Evolutionary conservation across 495 filamentous ascomycete species (phyloP).

Genomic region (Hypoxylon subgilvum): DNA sequence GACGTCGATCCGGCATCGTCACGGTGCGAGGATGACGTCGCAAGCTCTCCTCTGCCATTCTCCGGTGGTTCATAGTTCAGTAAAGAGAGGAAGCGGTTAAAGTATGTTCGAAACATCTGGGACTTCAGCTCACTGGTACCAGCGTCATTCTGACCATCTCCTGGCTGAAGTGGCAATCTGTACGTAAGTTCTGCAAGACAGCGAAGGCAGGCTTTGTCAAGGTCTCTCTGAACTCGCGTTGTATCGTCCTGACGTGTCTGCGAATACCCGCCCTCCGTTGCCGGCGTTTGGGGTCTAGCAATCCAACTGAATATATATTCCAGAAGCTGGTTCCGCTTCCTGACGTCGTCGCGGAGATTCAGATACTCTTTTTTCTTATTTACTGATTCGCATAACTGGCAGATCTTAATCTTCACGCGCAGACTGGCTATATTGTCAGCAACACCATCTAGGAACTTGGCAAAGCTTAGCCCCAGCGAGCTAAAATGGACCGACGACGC

Average conservation of each 20-base stretch:
- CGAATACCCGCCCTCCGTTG: slow-evolving; percentile 29
- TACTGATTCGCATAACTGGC: slow-evolving; percentile 67
- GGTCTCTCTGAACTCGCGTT: slow-evolving; percentile 61
- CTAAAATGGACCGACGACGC: slow-evolving; percentile 65
- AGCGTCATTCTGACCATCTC: slow-evolving; percentile 66
- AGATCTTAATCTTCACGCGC: slow-evolving; percentile 69
- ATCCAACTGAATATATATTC: slow-evolving; percentile 71
- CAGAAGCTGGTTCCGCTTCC: slow-evolving; percentile 67
- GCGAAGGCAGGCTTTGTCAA: slow-evolving; percentile 66
- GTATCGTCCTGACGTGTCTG: slow-evolving; percentile 56
- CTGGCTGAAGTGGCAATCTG: slow-evolving; percentile 66
- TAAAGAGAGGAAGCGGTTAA: slow-evolving; percentile 66
- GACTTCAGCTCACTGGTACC: slow-evolving; percentile 67
- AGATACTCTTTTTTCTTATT: slow-evolving; percentile 69
- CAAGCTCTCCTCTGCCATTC: slow-evolving; percentile 42
- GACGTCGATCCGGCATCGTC: slow-evolving; percentile 57
- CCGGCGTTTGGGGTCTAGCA: slow-evolving; percentile 57
- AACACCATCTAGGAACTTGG: slow-evolving; percentile 63
- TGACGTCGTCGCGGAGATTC: slow-evolving; percentile 68
- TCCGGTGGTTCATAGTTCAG: slow-evolving; percentile 62
- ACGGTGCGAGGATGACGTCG: slow-evolving; percentile 34
- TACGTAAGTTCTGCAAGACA: slow-evolving; percentile 67
- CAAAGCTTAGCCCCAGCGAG: slow-evolving; percentile 63
- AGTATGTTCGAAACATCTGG: slow-evolving; percentile 71
- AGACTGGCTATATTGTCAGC: slow-evolving; percentile 58